A percentile compares a stretch with the other conserved stretches of the same genome.
phyloP scores from a whole-genome alignment of 352 stramenopile genomes.

The Globisporangium megalacanthum region DNA sequence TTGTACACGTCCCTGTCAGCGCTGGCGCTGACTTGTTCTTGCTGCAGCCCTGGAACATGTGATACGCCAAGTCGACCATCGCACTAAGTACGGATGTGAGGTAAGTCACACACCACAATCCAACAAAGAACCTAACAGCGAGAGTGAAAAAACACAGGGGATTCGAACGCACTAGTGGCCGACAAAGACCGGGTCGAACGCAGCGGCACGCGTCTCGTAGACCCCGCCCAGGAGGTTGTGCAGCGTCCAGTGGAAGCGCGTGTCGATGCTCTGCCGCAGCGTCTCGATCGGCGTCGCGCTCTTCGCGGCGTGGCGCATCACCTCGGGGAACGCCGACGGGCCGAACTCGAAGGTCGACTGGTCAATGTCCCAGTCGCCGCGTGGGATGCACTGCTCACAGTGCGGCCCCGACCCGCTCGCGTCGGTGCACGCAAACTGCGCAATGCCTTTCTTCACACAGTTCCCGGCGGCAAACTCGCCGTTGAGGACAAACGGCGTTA shows the following conservation, averaged over 20 bases:
- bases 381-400: constrained; percentile 58
- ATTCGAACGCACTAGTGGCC: constrained; percentile 29
- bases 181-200: constrained; percentile 35
- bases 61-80: constrained; percentile 56
- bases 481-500: constrained; percentile 17
- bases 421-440: constrained; percentile 34
- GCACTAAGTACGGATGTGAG: constrained; percentile 12
- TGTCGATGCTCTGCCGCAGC: constrained; percentile 26
- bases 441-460: constrained; percentile 50
- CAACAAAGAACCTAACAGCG: neutral
- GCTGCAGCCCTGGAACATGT: constrained; percentile 57
- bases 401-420: constrained; percentile 12
- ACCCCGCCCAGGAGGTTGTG: constrained; percentile 33
- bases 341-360: constrained; percentile 62
- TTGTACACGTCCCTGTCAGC: constrained; percentile 25
- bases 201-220: constrained; percentile 27
- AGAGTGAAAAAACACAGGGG: neutral
- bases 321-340: constrained; percentile 51
- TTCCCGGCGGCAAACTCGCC: constrained; percentile 36
- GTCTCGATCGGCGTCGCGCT: constrained; percentile 28
- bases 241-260: constrained; percentile 34
- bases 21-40: constrained; percentile 13
- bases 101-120: neutral
- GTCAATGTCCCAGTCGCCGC: constrained; percentile 59
- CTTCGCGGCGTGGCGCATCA: constrained; percentile 35